phyloP scores from a whole-genome alignment of 371 early-diverging fungal species.

The Mucor racemosus region DNA sequence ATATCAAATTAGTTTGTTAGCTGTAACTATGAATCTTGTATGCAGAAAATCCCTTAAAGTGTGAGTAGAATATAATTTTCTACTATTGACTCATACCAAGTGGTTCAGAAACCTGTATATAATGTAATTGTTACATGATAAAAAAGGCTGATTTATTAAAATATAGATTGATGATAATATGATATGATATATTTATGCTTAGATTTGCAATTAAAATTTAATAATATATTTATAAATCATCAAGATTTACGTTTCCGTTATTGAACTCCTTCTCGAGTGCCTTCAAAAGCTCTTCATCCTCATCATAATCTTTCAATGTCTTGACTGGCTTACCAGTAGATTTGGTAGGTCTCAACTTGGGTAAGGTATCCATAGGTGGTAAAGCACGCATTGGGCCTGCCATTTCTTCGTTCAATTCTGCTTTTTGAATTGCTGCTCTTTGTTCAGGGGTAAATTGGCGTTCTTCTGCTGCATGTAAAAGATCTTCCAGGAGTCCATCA shows the following conservation, averaged over 20 bases:
- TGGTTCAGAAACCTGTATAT: no score
- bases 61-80: no score
- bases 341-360: constrained; percentile 31
- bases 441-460: constrained; percentile 38
- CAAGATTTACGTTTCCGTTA: constrained; percentile 38
- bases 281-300: constrained; percentile 50
- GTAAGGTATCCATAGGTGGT: constrained; percentile 29
- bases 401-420: constrained; percentile 33
- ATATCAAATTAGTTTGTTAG: no score
- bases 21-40: no score
- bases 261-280: constrained; percentile 42
- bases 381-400: constrained; percentile 26
- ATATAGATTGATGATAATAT: no score
- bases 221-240: constrained; percentile 27
- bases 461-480: constrained; percentile 40
- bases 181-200: neutral
- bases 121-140: no score
- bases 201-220: neutral
- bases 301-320: constrained; percentile 40
- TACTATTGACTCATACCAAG: no score
- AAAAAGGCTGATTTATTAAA: no score
- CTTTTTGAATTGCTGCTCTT: constrained; percentile 39
- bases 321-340: constrained; percentile 26
- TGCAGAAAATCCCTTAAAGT: no score
- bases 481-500: constrained; percentile 20